A percentile compares a stretch with the other conserved stretches of the same genome.
Conservation (phyloP, 768 basidiomycete species). For the Lentinula edodes region DNA sequence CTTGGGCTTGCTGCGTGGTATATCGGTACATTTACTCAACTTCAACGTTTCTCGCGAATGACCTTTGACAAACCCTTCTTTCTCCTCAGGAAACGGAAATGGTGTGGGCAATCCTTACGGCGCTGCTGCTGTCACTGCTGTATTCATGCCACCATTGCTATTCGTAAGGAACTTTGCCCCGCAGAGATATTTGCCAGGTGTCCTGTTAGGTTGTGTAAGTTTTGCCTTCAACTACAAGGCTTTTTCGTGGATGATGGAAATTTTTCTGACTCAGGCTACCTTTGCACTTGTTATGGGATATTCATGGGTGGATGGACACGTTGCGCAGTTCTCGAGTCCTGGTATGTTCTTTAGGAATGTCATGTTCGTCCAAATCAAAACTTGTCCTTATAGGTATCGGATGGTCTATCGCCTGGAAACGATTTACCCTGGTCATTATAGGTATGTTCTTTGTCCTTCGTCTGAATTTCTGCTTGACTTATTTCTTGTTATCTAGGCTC, state of each 20-base stretch:
- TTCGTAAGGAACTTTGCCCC: constrained; percentile 47
- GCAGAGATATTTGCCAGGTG: constrained; percentile 28
- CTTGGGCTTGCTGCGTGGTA: constrained; percentile 48
- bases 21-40: constrained; percentile 23
- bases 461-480: not conserved
- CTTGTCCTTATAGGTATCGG: constrained; percentile 25
- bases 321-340: constrained; percentile 35
- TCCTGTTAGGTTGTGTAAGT: constrained; percentile 32
- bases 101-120: constrained; percentile 53
- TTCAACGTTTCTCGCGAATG: not conserved
- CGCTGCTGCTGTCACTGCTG: constrained; percentile 39
- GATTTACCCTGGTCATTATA: constrained; percentile 45
- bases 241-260: not conserved
- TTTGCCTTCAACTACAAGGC: not conserved
- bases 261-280: constrained; percentile 25
- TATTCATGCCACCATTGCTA: constrained; percentile 40
- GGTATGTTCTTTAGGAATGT: constrained; percentile 22
- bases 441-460: constrained; percentile 23
- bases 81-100: constrained; percentile 30
- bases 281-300: constrained; percentile 31
- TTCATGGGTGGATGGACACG: constrained; percentile 51
- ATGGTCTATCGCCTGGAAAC: constrained; percentile 45
- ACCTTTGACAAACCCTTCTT: not conserved
- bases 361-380: not conserved
- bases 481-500: constrained; percentile 25